Conservation (phyloP, 306 rosid species). For the Cicer judaicum region DNA sequence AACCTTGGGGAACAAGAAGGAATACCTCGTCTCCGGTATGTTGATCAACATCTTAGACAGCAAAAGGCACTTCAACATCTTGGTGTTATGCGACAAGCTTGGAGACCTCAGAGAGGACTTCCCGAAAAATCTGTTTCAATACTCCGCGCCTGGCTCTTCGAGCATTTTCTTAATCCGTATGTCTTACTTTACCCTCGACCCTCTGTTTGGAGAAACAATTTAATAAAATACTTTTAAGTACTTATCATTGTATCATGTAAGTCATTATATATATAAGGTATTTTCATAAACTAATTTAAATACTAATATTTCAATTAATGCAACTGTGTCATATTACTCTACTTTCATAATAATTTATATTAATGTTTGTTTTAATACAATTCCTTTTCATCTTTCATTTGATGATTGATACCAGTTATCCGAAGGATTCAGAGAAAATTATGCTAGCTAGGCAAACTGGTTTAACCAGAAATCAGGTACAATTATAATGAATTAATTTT, state of each 20-base stretch:
- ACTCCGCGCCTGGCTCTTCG: constrained; percentile 97
- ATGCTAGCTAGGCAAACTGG: constrained; percentile 93
- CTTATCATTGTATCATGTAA: too few relatives aligned
- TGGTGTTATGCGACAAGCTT: constrained; percentile 78
- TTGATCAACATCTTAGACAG: constrained; percentile 88
- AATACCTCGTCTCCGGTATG: constrained; percentile 87
- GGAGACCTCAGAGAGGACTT: constrained; percentile 99
- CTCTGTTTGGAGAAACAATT: too few relatives aligned
- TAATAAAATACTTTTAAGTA: too few relatives aligned
- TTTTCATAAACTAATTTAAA: too few relatives aligned
- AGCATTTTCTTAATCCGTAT: constrained; percentile 96
- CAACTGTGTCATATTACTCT: not conserved
- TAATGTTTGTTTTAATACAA: constrained; percentile 29
- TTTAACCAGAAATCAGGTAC: constrained; percentile 86
- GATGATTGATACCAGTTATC: constrained; percentile 59
- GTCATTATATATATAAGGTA: too few relatives aligned
- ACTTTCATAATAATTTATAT: not conserved
- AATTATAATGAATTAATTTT: not conserved
- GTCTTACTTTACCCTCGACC: constrained; percentile 23
- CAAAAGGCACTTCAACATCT: constrained; percentile 86
- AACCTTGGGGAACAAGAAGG: constrained; percentile 87
- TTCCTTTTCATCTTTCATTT: constrained; percentile 8
- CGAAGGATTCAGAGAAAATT: constrained; percentile 91
- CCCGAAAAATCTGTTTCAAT: constrained; percentile 91
- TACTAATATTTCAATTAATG: not conserved